Conservation (phyloP, 345 rosid genomes). For the Populus ilicifolia region DNA sequence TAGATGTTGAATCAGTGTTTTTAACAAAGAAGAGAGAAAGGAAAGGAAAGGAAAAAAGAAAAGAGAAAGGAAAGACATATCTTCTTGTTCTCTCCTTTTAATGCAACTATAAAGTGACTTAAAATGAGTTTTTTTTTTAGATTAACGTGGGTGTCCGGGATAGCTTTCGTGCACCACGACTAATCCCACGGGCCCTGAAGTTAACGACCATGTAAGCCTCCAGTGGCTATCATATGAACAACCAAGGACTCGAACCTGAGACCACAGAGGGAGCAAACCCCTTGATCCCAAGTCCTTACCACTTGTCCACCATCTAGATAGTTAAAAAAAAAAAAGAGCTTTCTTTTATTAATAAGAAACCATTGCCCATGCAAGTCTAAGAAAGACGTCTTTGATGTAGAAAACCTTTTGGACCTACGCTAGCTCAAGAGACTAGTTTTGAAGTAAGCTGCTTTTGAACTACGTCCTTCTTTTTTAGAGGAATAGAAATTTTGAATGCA, state of each 20-base stretch:
- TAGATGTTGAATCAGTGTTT: conserved; percentile 28
- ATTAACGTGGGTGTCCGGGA: no score
- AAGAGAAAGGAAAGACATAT: conserved; percentile 36
- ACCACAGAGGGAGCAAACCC: no score
- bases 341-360: conserved; percentile 33
- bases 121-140: no score
- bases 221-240: no score
- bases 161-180: no score
- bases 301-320: no score
- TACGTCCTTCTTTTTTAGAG: conserved; percentile 30
- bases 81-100: conserved; percentile 52
- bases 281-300: no score
- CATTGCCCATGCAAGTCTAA: conserved; percentile 28
- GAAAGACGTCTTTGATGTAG: not conserved
- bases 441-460: conserved; percentile 37
- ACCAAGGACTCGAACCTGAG: no score
- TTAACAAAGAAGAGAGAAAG: conserved; percentile 11
- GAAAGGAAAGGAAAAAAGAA: not conserved
- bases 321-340: no score
- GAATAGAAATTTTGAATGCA: conserved; percentile 47
- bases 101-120: conserved; percentile 46
- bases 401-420: conserved; percentile 23
- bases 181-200: no score
- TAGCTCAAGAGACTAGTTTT: conserved; percentile 18
- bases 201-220: no score